These are phyloP conservation scores for Penicillium sp. DNA, from an alignment of 2,329 filamentous ascomycete species.

Conservation along the genomic window DNA sequence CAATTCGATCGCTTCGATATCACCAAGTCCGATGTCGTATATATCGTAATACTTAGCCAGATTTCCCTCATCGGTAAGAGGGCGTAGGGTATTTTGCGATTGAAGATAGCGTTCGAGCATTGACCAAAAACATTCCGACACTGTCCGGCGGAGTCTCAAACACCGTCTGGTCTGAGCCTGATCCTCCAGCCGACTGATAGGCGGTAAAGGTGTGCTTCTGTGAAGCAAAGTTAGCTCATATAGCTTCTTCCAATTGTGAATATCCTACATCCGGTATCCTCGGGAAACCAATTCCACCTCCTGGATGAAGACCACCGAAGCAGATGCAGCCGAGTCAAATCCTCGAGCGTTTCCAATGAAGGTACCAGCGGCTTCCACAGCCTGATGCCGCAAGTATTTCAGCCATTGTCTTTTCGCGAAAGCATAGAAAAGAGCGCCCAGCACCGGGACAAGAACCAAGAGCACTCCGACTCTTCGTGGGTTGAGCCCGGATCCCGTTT, in stretches of 20 bases:
- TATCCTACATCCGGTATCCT: slow-evolving; percentile 72
- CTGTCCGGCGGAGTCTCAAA: slow-evolving; percentile 67
- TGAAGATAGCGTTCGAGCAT: slow-evolving; percentile 68
- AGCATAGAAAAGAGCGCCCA: slow-evolving; percentile 59
- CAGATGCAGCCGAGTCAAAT: slow-evolving; percentile 71
- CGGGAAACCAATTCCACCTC: slow-evolving; percentile 93
- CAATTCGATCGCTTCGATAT: slow-evolving; percentile 64
- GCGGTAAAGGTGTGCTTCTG: slow-evolving; percentile 82
- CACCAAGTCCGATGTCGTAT: slow-evolving; percentile 70
- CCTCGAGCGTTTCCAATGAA: slow-evolving; percentile 72
- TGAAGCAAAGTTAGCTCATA: slow-evolving; percentile 19
- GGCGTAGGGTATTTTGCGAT: slow-evolving; percentile 62
- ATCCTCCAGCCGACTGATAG: slow-evolving; percentile 87
- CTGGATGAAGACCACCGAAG: slow-evolving; percentile 76
- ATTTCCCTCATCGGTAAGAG: slow-evolving; percentile 71
- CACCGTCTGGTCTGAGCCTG: slow-evolving; percentile 73
- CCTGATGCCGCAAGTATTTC: slow-evolving; percentile 68
- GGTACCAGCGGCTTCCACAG: slow-evolving; percentile 61
- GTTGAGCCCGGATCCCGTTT: slow-evolving; percentile 46
- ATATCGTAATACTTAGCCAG: slow-evolving; percentile 90
- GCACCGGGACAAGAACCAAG: slow-evolving; percentile 46
- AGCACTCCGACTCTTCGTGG: slow-evolving; percentile 38
- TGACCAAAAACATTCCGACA: slow-evolving; percentile 64
- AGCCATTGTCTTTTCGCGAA: slow-evolving; percentile 77
- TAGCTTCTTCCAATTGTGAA: slow-evolving; percentile 9